These are phyloP conservation scores for Cicer arietinum DNA, from an alignment of 306 rosid species.

Conservation along the genomic window DNA sequence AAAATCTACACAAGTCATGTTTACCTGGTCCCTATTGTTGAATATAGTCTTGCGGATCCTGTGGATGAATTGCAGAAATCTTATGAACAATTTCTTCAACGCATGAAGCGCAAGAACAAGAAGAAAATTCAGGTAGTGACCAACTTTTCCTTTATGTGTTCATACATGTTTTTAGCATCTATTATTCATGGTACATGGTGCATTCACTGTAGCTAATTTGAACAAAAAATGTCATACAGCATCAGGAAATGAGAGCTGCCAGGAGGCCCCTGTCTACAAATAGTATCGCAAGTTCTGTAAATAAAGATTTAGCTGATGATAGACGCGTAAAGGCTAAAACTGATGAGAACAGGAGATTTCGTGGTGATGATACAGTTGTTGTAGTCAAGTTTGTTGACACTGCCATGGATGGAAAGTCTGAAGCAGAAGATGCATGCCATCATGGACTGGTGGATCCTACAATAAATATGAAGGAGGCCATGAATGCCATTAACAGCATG, in stretches of 20 bases:
- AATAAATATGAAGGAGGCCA: conserved; percentile 93
- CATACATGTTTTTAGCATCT: conserved; percentile 18
- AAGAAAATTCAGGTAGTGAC: conserved; percentile 63
- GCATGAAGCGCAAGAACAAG: conserved; percentile 63
- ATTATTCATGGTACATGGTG: conserved; percentile 15
- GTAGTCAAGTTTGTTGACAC: conserved; percentile 77
- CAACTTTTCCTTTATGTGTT: conserved; percentile 6
- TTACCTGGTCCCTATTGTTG: conserved; percentile 36
- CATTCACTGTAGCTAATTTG: conserved; percentile 40
- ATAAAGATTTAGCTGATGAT: conserved; percentile 41
- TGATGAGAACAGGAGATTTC: conserved; percentile 48
- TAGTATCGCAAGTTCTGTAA: conserved; percentile 19
- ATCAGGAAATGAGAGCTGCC: conserved; percentile 55
- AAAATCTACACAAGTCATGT: conserved; percentile 35
- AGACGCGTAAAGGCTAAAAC: conserved; percentile 42
- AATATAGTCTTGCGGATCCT: conserved; percentile 85
- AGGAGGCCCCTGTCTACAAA: conserved; percentile 48
- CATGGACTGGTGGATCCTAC: conserved; percentile 95
- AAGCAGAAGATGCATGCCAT: conserved; percentile 88
- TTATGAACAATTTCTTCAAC: conserved; percentile 83
- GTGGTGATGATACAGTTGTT: conserved; percentile 70
- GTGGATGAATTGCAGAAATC: conserved; percentile 75
- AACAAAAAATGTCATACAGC: conserved; percentile 42
- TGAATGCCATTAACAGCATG: conserved; percentile 85
- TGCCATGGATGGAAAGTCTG: conserved; percentile 79